Conservation (phyloP, 352 stramenopile species). For the Phytophthora foliorum region DNA sequence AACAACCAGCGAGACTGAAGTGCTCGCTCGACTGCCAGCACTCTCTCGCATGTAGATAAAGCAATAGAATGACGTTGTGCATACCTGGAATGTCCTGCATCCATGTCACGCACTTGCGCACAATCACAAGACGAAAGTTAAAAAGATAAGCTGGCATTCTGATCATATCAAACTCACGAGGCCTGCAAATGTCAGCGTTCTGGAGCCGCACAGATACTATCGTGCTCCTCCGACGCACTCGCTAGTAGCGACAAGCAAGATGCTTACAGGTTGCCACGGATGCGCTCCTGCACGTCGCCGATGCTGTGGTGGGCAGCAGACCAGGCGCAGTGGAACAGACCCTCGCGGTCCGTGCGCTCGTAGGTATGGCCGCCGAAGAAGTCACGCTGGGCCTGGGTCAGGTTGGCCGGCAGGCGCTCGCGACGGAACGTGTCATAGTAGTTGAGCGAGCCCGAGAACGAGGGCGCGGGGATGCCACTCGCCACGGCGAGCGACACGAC, state of each 20-base stretch:
- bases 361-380: slow-evolving; percentile 99
- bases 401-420: slow-evolving; percentile 95
- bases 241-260: slow-evolving; percentile 16
- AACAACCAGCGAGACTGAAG: slow-evolving; percentile 58
- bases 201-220: slow-evolving; percentile 22
- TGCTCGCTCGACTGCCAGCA: slow-evolving; percentile 72
- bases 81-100: no score
- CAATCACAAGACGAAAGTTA: slow-evolving; percentile 16
- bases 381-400: slow-evolving; percentile 99
- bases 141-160: slow-evolving; percentile 42
- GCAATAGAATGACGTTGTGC: slow-evolving; percentile 18
- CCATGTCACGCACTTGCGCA: no score
- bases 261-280: slow-evolving; percentile 92
- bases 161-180: slow-evolving; percentile 45
- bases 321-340: slow-evolving; percentile 98
- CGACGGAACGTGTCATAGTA: slow-evolving; percentile 99
- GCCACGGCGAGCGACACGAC: slow-evolving; percentile 97
- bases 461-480: slow-evolving; percentile 93
- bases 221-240: slow-evolving; percentile 7
- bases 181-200: slow-evolving; percentile 26
- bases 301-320: slow-evolving; percentile 98
- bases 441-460: slow-evolving; percentile 93
- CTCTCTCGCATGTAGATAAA: slow-evolving; percentile 77
- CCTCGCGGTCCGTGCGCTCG: slow-evolving; percentile 95
- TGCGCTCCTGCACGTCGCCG: slow-evolving; percentile 94